Base-by-base conservation (phyloP, 1,284 basidiomycete genomes). In the Rhizoctonia solani region DNA sequence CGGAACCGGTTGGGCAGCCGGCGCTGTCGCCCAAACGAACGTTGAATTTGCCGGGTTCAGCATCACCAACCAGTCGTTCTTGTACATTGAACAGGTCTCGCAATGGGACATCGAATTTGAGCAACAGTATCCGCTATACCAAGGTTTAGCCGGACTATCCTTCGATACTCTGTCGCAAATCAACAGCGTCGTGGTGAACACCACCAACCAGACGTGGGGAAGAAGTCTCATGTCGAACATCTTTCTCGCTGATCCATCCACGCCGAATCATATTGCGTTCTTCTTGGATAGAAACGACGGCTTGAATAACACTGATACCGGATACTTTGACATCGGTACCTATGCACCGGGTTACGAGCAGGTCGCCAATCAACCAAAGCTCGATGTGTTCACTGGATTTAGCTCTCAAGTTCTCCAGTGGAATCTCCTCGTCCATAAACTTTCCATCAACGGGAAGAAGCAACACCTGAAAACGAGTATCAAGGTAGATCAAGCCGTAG, bases 261-360 rank as follows among this genome's bases (percentile, higher is more conserved):
- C 61, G n/a, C 50, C 61, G 4, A 65, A 65, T 19, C 61, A 65
- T 46, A 65, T 65, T 23, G 61, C 61, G 14, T 65, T 65, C 49
- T 54, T 53, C n/a, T 50, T 65, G 8, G 61, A 65, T 34, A 49
- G 50, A n/a, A 53, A 49, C 27, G 61, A 50, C 4, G 61, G 54
- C 19, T n/a, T 65, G 11, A 65, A 65, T 27, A 50, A 65, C 21
- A 65, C 61, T 1, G 61, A 65, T 46, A 54, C 50, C 11, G 61
- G 61, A 1, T 42, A 29, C 21, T 65, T 65, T 21, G 50, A 65
- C 34, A 65, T 65, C 32, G 61, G 61, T 4, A 53, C 61, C 1
- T 65, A 65, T 32, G 61, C 61, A 23, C 13, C 61, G 11, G 61
- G 61, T 5, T 65, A 65, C 27, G 61, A 65, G 23, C 11, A 34